These are phyloP conservation scores for Helianthus annuus DNA, from an alignment of 129 eudicot species.

Conservation along the genomic window DNA sequence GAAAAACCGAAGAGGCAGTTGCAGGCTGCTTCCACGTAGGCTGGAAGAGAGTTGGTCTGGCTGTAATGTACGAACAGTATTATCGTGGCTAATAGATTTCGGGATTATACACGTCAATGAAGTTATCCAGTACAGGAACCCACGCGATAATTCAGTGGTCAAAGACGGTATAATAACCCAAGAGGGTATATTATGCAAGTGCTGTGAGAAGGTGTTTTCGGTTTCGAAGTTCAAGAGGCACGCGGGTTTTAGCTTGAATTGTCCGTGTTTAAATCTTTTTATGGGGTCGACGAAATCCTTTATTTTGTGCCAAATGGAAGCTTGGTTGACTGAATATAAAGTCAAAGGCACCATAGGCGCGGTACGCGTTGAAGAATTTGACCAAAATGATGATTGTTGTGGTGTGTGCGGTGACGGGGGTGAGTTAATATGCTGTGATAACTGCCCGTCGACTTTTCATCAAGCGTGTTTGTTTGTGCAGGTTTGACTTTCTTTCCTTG, in stretches of 20 bases:
- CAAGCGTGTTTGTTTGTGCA: constrained; percentile 70
- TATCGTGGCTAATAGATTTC: constrained; percentile 76
- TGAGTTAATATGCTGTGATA: constrained; percentile 89
- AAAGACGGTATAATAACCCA: constrained; percentile 72
- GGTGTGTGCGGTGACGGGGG: constrained; percentile 98
- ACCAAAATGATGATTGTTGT: constrained; percentile 90
- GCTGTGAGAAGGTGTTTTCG: constrained; percentile 68
- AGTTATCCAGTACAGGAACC: constrained; percentile 61
- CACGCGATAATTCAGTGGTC: constrained; percentile 62
- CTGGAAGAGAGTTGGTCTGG: constrained; percentile 51
- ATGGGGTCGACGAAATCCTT: constrained; percentile 85
- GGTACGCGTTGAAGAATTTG: constrained; percentile 46
- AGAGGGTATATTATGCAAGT: constrained; percentile 76
- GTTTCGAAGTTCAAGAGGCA: constrained; percentile 73
- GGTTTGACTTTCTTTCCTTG: constrained; percentile 49
- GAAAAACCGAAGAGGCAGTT: constrained; percentile 68
- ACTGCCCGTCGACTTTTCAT: constrained; percentile 94
- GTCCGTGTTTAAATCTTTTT: constrained; percentile 79
- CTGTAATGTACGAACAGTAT: constrained; percentile 59
- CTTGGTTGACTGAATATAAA: constrained; percentile 95
- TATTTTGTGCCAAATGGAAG: constrained; percentile 78
- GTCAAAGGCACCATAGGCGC: constrained; percentile 45
- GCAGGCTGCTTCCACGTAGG: constrained; percentile 75
- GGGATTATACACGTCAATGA: constrained; percentile 64
- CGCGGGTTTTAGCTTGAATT: constrained; percentile 68